Percentiles rank a stretch among this genome's conserved stretches.
Conservation (phyloP, 495 filamentous ascomycete genomes). For the Jackrogersella minutella region DNA sequence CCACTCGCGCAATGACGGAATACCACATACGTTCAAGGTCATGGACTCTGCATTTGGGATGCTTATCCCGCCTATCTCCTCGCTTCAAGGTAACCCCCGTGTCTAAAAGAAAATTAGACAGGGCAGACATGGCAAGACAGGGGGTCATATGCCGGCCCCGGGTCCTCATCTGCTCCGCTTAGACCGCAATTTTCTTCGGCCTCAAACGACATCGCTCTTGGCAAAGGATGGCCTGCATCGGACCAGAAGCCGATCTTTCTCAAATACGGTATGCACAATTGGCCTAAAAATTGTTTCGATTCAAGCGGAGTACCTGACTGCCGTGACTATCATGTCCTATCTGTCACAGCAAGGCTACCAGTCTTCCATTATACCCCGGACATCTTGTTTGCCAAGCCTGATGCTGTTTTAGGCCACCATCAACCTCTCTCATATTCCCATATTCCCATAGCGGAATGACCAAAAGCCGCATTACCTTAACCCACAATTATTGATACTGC, state of each 20-base stretch:
- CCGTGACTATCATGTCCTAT: constrained; percentile 32
- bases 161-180: constrained; percentile 20
- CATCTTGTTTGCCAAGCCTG: constrained; percentile 26
- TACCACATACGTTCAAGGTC: constrained; percentile 5
- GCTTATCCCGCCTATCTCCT: background rate
- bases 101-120: constrained; percentile 5
- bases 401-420: constrained; percentile 23
- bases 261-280: constrained; percentile 29
- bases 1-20: constrained; percentile 18
- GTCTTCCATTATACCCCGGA: constrained; percentile 28
- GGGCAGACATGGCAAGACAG: too few relatives aligned
- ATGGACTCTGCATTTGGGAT: constrained; percentile 11
- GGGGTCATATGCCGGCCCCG: constrained; percentile 25
- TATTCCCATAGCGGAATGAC: constrained; percentile 1
- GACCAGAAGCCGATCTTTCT: constrained; percentile 24
- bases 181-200: constrained; percentile 29
- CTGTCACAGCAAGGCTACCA: constrained; percentile 24
- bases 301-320: constrained; percentile 22
- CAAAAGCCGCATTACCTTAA: constrained; percentile 29
- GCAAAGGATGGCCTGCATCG: constrained; percentile 20
- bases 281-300: constrained; percentile 37
- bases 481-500: constrained; percentile 38
- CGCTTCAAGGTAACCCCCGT: background rate
- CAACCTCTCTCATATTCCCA: constrained; percentile 18
- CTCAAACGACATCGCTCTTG: constrained; percentile 35